Percentiles rank a stretch among this genome's conserved stretches.
Conservation (phyloP, 371 early-diverging fungal species). For the Mucor mucedo region DNA sequence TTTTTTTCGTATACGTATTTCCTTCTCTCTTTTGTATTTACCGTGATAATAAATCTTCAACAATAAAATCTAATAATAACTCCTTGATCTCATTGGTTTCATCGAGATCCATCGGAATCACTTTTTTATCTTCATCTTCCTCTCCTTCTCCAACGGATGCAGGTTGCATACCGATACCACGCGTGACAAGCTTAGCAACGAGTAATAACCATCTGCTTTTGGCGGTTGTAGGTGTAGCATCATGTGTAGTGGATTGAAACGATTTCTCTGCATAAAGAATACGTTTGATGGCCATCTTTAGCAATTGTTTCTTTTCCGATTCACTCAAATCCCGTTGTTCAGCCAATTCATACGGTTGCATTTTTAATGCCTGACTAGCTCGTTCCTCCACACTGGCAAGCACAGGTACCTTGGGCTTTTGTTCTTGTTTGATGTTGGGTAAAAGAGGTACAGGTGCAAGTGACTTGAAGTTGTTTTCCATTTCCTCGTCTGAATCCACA, state of each 20-base stretch:
- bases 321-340: slow-evolving; percentile 22
- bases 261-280: slow-evolving; percentile 38
- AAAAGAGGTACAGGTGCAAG: background rate
- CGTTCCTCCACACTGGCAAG: slow-evolving; percentile 53
- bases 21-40: background rate
- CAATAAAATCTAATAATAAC: slow-evolving; percentile 43
- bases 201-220: slow-evolving; percentile 39
- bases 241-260: slow-evolving; percentile 5
- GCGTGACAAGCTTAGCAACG: slow-evolving; percentile 42
- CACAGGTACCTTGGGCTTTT: slow-evolving; percentile 22
- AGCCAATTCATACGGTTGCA: slow-evolving; percentile 45
- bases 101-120: background rate
- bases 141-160: slow-evolving; percentile 3
- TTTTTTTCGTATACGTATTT: background rate
- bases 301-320: slow-evolving; percentile 27
- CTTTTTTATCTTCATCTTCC: slow-evolving; percentile 10
- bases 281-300: slow-evolving; percentile 48
- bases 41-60: slow-evolving; percentile 37
- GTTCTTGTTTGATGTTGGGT: slow-evolving; percentile 9
- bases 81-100: slow-evolving; percentile 29
- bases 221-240: background rate
- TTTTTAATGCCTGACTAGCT: slow-evolving; percentile 46
- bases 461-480: slow-evolving; percentile 4
- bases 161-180: slow-evolving; percentile 18
- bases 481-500: slow-evolving; percentile 24